Conservation (phyloP, 805 yeast genomes). For the Clavispora carvajalis region DNA sequence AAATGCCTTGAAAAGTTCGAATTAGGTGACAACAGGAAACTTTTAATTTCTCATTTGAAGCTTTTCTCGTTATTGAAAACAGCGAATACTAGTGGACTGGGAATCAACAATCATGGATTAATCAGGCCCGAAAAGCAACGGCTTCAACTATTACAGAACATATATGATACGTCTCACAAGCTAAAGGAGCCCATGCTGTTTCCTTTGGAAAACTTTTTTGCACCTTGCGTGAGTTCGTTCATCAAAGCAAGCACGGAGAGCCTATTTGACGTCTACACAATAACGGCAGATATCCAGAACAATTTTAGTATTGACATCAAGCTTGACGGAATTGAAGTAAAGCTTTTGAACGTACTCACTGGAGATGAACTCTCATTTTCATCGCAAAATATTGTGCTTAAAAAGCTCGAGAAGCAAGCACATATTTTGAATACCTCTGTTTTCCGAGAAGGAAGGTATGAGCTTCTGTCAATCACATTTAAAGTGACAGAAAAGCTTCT, state of each 20-base stretch:
- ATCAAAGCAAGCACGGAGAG: conserved; percentile 20
- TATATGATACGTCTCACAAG: conserved; percentile 3
- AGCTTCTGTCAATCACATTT: conserved; percentile 1
- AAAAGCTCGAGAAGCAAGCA: not conserved
- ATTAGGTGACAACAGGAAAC: conserved; percentile 19
- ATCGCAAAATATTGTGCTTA: not conserved
- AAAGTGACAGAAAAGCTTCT: conserved; percentile 6
- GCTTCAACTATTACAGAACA: conserved; percentile 1
- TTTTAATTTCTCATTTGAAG: conserved; percentile 38
- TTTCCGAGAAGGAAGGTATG: not conserved
- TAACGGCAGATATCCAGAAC: conserved; percentile 32
- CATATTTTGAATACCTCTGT: not conserved
- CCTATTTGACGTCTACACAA: conserved; percentile 27
- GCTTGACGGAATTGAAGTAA: conserved; percentile 18
- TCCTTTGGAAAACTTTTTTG: conserved; percentile 34
- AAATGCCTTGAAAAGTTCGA: conserved; percentile 53
- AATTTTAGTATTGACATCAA: conserved; percentile 20
- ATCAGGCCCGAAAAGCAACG: conserved; percentile 15
- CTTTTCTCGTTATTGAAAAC: conserved; percentile 29
- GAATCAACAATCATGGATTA: conserved; percentile 24
- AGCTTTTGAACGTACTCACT: conserved; percentile 8
- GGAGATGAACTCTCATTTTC: not conserved
- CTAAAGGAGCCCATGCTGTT: conserved; percentile 11
- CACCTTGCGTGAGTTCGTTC: conserved; percentile 29
- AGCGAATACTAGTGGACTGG: conserved; percentile 10